phyloP scores from a whole-genome alignment of 2,329 filamentous ascomycete genomes.

The Fusarium proliferatum region DNA sequence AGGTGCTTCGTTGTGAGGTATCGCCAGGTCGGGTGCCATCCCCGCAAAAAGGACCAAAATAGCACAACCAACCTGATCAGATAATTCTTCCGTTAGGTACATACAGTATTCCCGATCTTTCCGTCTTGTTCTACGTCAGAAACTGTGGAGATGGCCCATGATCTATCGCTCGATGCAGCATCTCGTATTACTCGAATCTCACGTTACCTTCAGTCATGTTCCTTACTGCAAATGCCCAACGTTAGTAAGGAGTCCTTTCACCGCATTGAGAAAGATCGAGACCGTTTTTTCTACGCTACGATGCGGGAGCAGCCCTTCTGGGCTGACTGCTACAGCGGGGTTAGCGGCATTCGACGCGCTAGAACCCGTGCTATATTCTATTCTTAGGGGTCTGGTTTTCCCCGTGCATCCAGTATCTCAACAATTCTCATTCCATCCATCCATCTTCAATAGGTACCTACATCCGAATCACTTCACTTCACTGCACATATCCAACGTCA shows the following conservation, averaged over 20 bases:
- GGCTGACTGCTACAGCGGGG: constrained; percentile 19
- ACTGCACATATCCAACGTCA: constrained; percentile 2
- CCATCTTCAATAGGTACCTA: not conserved
- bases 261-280: constrained; percentile 4
- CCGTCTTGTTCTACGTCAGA: constrained; percentile 15
- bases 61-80: not conserved
- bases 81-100: constrained; percentile 8
- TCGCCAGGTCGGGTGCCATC: constrained; percentile 14
- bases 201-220: not conserved
- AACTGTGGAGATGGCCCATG: not conserved
- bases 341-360: not conserved
- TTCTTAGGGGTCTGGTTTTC: not conserved
- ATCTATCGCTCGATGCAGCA: not conserved
- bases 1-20: not conserved
- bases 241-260: constrained; percentile 2
- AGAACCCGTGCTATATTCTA: not conserved
- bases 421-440: not conserved
- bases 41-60: constrained; percentile 9
- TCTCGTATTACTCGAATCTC: not conserved
- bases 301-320: constrained; percentile 13
- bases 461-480: not conserved
- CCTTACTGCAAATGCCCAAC: not conserved
- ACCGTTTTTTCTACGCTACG: not conserved
- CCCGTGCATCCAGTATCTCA: not conserved
- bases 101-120: constrained; percentile 9